Conservation (phyloP, 2,329 filamentous ascomycete species). For the Akanthomyces uredinophilus region DNA sequence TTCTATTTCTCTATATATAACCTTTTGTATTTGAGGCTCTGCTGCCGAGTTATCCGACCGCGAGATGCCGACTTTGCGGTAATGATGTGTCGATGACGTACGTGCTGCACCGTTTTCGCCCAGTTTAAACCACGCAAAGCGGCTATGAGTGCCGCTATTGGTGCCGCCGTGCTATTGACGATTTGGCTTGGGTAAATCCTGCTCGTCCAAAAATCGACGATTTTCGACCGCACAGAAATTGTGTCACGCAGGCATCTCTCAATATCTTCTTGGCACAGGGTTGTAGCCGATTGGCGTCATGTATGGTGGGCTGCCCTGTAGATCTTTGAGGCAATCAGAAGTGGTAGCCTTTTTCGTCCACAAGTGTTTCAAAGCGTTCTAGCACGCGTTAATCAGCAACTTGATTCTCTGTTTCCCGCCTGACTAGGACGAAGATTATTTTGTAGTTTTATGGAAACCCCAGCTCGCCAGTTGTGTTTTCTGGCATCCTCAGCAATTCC, state of each 20-base stretch:
- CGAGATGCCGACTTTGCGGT: background rate
- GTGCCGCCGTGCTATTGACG: background rate
- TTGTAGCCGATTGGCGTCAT: too few species aligned
- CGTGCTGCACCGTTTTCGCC: background rate
- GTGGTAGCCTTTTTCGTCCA: background rate
- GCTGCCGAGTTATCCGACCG: slow-evolving; percentile 4
- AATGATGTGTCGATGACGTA: slow-evolving; percentile 5
- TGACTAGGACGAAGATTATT: background rate
- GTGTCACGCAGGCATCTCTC: background rate
- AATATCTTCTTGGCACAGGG: too few species aligned
- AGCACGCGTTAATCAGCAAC: background rate
- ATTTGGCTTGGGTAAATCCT: background rate
- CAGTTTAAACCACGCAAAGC: background rate
- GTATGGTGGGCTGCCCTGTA: background rate
- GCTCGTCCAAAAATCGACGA: background rate
- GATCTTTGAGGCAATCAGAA: background rate
- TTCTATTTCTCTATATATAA: background rate
- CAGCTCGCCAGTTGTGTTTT: too few species aligned
- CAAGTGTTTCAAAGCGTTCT: background rate
- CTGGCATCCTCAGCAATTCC: too few species aligned
- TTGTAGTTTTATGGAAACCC: too few species aligned
- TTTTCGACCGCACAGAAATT: background rate
- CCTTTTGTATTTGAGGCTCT: background rate
- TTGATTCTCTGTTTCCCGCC: background rate
- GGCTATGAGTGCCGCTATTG: background rate